Percentiles rank a stretch among this genome's conserved stretches.
Conservation (phyloP, 768 basidiomycete genomes). For the Mycena galopus region DNA sequence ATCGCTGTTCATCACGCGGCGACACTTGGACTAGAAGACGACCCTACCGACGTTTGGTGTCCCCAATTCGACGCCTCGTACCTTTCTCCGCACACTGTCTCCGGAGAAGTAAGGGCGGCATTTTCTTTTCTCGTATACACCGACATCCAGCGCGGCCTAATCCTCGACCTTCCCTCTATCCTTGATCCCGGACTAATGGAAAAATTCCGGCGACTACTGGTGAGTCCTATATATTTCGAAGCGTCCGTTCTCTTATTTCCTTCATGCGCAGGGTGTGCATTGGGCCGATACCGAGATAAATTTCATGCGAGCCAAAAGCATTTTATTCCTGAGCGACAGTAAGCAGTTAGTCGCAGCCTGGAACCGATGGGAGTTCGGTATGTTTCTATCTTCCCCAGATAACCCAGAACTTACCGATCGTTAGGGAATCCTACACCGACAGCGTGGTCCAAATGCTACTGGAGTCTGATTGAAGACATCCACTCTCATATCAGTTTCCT, state of each 20-base stretch:
- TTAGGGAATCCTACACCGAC: slow-evolving; percentile 13
- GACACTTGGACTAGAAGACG: slow-evolving; percentile 16
- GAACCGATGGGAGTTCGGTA: slow-evolving; percentile 22
- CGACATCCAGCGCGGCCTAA: background rate
- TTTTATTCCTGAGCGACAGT: slow-evolving; percentile 25
- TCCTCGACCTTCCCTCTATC: background rate
- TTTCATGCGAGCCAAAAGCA: slow-evolving; percentile 25
- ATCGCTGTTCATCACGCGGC: slow-evolving; percentile 8
- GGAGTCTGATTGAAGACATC: slow-evolving; percentile 18
- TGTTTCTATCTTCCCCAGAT: background rate
- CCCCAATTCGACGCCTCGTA: slow-evolving; percentile 32
- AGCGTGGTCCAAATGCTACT: slow-evolving; percentile 27
- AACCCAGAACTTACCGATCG: background rate
- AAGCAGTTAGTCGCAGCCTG: slow-evolving; percentile 19
- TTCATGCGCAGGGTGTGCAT: slow-evolving; percentile 3
- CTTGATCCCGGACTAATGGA: slow-evolving; percentile 13
- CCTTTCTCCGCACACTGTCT: slow-evolving; percentile 21
- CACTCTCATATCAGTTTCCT: slow-evolving; percentile 28
- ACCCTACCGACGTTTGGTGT: background rate
- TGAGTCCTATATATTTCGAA: background rate
- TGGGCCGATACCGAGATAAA: slow-evolving; percentile 23
- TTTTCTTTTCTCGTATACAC: slow-evolving; percentile 23
- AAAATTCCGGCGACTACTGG: slow-evolving; percentile 23
- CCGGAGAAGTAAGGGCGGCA: slow-evolving; percentile 24
- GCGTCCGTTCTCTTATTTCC: background rate